Conservation (phyloP, 1,284 basidiomycete genomes). For the Cutaneotrichosporon sp. region DNA sequence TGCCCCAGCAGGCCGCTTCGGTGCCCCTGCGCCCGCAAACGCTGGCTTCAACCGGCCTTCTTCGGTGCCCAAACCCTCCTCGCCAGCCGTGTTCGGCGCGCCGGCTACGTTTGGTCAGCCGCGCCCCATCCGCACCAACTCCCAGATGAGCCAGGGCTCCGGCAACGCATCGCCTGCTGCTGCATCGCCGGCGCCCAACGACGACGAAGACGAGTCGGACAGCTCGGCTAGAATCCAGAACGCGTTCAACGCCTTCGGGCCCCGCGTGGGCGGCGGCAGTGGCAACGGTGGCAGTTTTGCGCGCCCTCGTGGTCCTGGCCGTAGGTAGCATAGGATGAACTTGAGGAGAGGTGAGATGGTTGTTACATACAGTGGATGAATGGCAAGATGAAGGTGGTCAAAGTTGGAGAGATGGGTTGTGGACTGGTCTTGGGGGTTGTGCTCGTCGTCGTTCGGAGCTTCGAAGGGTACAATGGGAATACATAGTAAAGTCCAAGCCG, state of each 20-base stretch:
- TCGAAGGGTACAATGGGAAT: too few relatives aligned
- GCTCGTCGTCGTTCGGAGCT: not conserved
- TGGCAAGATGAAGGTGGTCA: not conserved
- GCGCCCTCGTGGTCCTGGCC: slow-evolving; percentile 48
- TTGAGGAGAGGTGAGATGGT: not conserved
- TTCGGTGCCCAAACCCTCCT: slow-evolving; percentile 33
- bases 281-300: slow-evolving; percentile 40
- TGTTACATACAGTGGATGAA: not conserved
- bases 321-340: slow-evolving; percentile 25
- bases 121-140: slow-evolving; percentile 7
- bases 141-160: not conserved
- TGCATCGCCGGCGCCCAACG: slow-evolving; percentile 13
- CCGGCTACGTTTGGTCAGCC: slow-evolving; percentile 21
- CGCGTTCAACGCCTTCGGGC: slow-evolving; percentile 52
- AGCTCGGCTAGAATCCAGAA: slow-evolving; percentile 42
- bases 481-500: too few relatives aligned
- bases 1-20: slow-evolving; percentile 28
- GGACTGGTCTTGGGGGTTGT: not conserved
- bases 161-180: not conserved
- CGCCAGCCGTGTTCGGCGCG: slow-evolving; percentile 27
- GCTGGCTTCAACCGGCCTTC: slow-evolving; percentile 25
- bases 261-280: slow-evolving; percentile 40
- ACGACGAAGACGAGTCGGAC: slow-evolving; percentile 40
- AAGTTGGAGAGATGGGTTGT: too few relatives aligned
- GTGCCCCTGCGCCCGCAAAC: slow-evolving; percentile 24